Conservation (phyloP, 305 asterid genomes). For the Stenogyne calaminthoides region DNA sequence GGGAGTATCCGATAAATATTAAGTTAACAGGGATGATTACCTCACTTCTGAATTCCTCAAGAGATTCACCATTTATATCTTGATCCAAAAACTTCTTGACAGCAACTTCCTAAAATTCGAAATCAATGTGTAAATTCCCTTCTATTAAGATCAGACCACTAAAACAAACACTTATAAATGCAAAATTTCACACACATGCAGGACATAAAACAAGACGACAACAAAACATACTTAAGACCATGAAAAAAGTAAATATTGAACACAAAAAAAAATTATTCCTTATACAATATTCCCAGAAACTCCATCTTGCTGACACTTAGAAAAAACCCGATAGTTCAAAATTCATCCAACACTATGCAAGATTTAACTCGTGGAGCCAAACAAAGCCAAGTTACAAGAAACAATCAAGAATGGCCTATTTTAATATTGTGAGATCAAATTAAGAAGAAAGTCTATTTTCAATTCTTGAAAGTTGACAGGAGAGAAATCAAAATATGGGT, state of each 20-base stretch:
- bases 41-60: slow-evolving; percentile 97
- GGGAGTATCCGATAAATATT: too few species aligned
- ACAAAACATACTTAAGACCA: background rate
- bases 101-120: slow-evolving; percentile 85
- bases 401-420: slow-evolving; percentile 12
- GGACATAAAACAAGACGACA: background rate
- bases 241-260: background rate
- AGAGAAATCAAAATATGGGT: too few species aligned
- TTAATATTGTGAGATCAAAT: background rate
- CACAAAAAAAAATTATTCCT: background rate
- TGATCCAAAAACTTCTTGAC: slow-evolving; percentile 95
- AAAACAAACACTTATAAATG: slow-evolving; percentile 18
- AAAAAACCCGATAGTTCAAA: background rate
- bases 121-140: slow-evolving; percentile 34
- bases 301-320: background rate
- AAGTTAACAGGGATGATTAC: slow-evolving; percentile 41
- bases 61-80: slow-evolving; percentile 83
- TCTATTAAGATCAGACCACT: slow-evolving; percentile 27
- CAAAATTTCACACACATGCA: slow-evolving; percentile 11
- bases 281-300: background rate
- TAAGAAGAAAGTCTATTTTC: background rate
- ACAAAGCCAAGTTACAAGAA: background rate
- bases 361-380: background rate
- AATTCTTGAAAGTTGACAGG: too few species aligned
- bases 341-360: background rate